Base-by-base conservation (phyloP, 2,329 filamentous ascomycete genomes). In the Teratosphaeria viscida region DNA sequence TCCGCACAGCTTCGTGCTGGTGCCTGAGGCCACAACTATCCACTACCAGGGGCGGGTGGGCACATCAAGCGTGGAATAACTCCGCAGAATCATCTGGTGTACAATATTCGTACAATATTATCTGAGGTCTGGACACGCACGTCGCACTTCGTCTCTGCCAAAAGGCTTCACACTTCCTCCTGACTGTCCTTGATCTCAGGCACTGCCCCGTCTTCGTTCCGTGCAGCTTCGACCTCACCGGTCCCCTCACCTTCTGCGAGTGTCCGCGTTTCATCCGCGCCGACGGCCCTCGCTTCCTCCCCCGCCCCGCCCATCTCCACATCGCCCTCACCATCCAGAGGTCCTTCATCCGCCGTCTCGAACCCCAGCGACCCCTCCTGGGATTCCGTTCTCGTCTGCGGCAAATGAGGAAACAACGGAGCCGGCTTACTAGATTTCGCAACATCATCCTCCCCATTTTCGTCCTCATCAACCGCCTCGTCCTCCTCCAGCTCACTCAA, bases 401-500 rank as follows among this genome's bases (percentile, higher is more conserved):
- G 12, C 52, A 54, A 54, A n/a, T 32, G 27, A 54, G 52, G 27
- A 32, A 32, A 56, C 37, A 29, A 34, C 27, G 27, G 34, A 27
- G 27, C 27, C 53, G 27, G 27, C 27, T 23, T 37, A 1, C 7
- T 5, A 54, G 53, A 14, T 5, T n/a, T 37, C 12, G 53, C 53
- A 54, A 8, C 53, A 14, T 54, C 53, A 8, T 34, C 19, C 26
- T 54, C 53, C 8, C n/a, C 53, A 32, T 54, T 23, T 1, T 27
- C 52, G 16, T 34, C 26, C 14, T 63, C 63, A 19, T 64, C 61
- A 5, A 64, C 64, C 8, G 67, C 64, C 1, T 60, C 64, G 19
- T 65, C 69, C 43, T 79, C 77, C 57, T 79, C 78, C 12, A 81
- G 71, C 66, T 82, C 80, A 59, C 78, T 81, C 2, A 82, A 70